phyloP scores from a whole-genome alignment of 306 rosid species.

The Styphnolobium japonicum region DNA sequence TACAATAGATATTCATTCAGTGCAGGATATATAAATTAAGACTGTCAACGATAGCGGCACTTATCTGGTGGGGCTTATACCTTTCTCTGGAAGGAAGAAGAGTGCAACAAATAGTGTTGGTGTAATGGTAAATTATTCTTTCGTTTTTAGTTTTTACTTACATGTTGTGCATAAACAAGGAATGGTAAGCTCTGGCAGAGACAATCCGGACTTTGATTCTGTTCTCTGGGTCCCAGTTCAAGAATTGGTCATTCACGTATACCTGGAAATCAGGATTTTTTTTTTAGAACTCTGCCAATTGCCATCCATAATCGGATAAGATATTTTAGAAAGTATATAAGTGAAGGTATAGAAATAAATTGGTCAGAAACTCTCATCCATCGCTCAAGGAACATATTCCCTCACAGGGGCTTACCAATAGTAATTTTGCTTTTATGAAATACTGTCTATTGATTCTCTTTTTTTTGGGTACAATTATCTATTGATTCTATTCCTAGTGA shows the following conservation, averaged over 20 bases:
- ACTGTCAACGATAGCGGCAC: neutral
- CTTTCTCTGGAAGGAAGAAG: neutral
- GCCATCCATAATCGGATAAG: neutral
- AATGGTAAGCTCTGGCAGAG: slow-evolving; percentile 95
- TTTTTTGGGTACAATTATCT: too few relatives aligned
- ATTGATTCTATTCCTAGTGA: neutral
- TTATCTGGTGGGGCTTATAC: slow-evolving; percentile 11
- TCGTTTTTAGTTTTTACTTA: slow-evolving; percentile 40
- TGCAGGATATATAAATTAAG: neutral
- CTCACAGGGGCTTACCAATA: neutral
- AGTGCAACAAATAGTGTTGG: neutral
- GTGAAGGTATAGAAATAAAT: neutral
- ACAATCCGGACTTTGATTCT: slow-evolving; percentile 87
- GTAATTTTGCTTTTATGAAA: neutral
- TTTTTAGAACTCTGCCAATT: neutral
- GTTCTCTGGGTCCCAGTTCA: slow-evolving; percentile 90
- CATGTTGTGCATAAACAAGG: slow-evolving; percentile 95
- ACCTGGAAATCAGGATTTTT: slow-evolving; percentile 48
- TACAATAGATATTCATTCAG: neutral
- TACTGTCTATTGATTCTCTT: neutral
- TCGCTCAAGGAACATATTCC: neutral
- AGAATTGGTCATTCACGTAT: slow-evolving; percentile 83
- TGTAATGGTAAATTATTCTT: neutral
- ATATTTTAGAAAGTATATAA: neutral
- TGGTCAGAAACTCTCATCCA: neutral